Percentiles rank a stretch among this genome's conserved stretches.
Evolutionary conservation across 2,329 filamentous ascomycete genomes (phyloP).

Genomic region (Microsporum audouinii): DNA sequence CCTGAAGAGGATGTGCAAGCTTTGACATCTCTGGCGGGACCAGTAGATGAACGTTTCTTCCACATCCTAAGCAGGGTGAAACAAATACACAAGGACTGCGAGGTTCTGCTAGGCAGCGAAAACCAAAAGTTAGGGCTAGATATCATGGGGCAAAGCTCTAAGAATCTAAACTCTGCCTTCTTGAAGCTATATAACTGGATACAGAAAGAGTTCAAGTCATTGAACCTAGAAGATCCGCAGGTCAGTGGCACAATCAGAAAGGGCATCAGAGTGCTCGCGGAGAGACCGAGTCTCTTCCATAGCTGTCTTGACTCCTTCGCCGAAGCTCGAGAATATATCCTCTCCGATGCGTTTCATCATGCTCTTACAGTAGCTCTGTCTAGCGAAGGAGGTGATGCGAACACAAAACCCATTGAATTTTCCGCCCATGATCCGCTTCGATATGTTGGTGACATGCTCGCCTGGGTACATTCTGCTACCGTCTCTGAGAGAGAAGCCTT

Average conservation of each 20-base stretch:
- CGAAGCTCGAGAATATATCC: constrained; percentile 71
- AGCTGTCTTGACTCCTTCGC: constrained; percentile 88
- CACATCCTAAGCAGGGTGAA: constrained; percentile 64
- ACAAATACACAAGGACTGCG: constrained; percentile 76
- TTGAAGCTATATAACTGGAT: constrained; percentile 96
- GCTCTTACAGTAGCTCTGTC: constrained; percentile 65
- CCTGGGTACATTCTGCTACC: constrained; percentile 87
- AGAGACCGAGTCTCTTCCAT: constrained; percentile 81
- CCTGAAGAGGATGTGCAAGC: constrained; percentile 67
- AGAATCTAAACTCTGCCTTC: constrained; percentile 75
- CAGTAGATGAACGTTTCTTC: constrained; percentile 80
- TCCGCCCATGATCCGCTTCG: constrained; percentile 82
- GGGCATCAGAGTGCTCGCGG: constrained; percentile 75
- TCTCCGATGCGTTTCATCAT: constrained; percentile 80
- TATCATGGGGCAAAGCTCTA: constrained; percentile 81
- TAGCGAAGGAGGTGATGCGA: constrained; percentile 47
- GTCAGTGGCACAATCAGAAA: constrained; percentile 75
- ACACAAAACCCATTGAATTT: constrained; percentile 83
- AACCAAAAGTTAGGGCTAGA: constrained; percentile 80
- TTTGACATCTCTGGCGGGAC: constrained; percentile 66
- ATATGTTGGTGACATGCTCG: constrained; percentile 94
- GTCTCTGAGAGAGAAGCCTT: constrained; percentile 90
- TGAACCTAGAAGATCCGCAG: constrained; percentile 90
- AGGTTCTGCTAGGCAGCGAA: constrained; percentile 78
- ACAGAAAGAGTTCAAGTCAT: constrained; percentile 78